Conservation (phyloP, 129 eudicot species). For the Heracleum sosnowskyi region DNA sequence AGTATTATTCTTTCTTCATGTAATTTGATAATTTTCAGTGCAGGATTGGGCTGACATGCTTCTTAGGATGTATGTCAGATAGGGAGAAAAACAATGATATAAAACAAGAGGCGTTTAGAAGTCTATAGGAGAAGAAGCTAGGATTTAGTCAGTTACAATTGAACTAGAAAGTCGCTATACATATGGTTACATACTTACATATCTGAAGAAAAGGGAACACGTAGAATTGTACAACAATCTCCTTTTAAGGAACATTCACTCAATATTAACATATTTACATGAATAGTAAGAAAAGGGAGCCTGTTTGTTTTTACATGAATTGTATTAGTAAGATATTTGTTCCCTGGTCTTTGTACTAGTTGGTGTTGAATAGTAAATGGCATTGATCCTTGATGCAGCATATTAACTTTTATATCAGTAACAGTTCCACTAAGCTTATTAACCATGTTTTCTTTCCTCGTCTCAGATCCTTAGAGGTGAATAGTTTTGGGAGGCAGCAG, state of each 20-base stretch:
- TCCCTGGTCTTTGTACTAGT: too few relatives aligned
- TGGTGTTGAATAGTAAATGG: too few relatives aligned
- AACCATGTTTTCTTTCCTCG: too few relatives aligned
- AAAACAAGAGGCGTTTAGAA: constrained; percentile 84
- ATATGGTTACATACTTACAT: constrained; percentile 82
- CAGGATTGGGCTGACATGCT: constrained; percentile 99
- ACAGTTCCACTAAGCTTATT: too few relatives aligned
- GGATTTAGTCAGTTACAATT: constrained; percentile 85
- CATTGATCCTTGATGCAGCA: too few relatives aligned
- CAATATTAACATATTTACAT: constrained; percentile 91
- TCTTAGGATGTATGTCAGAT: constrained; percentile 90
- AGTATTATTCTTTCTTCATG: constrained; percentile 19
- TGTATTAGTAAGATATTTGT: not conserved
- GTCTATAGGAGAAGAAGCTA: constrained; percentile 94
- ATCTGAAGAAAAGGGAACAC: constrained; percentile 96
- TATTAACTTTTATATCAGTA: too few relatives aligned
- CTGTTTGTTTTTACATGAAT: not conserved
- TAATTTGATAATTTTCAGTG: constrained; percentile 62
- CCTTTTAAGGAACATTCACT: too few relatives aligned
- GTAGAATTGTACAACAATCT: constrained; percentile 80
- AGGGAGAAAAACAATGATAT: constrained; percentile 88
- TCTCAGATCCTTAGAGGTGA: too few relatives aligned
- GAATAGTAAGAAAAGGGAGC: too few relatives aligned
- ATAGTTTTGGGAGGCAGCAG: constrained; percentile 72
- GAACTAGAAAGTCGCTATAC: constrained; percentile 89